A percentile compares a stretch with the other conserved stretches of the same genome.
phyloP scores from a whole-genome alignment of 148 eudicot genomes.

The Dianthus caryophyllus region DNA sequence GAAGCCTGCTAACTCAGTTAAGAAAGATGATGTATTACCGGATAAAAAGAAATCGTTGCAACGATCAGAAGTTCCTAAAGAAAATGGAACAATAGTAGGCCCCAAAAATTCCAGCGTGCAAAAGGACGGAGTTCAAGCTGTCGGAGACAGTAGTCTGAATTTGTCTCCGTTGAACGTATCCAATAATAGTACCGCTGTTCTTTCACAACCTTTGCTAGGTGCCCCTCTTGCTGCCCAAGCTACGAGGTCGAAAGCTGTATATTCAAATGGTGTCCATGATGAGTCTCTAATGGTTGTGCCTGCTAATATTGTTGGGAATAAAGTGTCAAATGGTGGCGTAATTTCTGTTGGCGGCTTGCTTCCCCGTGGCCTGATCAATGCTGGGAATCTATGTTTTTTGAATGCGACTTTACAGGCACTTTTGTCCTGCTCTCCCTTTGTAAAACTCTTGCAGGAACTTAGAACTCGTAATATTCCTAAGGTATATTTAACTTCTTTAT shows the following conservation, averaged over 20 bases:
- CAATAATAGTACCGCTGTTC: constrained; percentile 19
- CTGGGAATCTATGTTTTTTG: constrained; percentile 86
- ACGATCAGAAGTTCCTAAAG: too few relatives aligned
- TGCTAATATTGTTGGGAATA: constrained; percentile 25
- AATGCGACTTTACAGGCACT: constrained; percentile 95
- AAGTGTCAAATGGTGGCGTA: constrained; percentile 40
- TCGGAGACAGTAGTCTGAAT: constrained; percentile 24
- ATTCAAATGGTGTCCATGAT: constrained; percentile 30
- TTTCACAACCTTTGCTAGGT: constrained; percentile 17
- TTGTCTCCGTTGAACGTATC: constrained; percentile 31
- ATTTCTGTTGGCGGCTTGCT: constrained; percentile 37
- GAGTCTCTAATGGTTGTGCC: constrained; percentile 21
- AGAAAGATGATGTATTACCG: constrained; percentile 26
- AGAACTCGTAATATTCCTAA: constrained; percentile 54
- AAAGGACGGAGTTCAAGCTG: constrained; percentile 39
- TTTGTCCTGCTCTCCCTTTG: constrained; percentile 87
- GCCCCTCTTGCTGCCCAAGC: constrained; percentile 18
- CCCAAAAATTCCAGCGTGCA: not conserved
- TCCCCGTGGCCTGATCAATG: constrained; percentile 86
- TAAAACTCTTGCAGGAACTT: constrained; percentile 69
- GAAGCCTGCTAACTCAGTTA: constrained; percentile 23
- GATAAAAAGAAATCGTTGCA: too few relatives aligned
- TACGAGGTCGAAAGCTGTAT: constrained; percentile 20
- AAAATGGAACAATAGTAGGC: constrained; percentile 40
- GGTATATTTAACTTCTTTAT: constrained; percentile 35